Percentiles rank a stretch among this genome's conserved stretches.
Conservation (phyloP, 805 yeast genomes). For the Pichia gijzeniarum region DNA sequence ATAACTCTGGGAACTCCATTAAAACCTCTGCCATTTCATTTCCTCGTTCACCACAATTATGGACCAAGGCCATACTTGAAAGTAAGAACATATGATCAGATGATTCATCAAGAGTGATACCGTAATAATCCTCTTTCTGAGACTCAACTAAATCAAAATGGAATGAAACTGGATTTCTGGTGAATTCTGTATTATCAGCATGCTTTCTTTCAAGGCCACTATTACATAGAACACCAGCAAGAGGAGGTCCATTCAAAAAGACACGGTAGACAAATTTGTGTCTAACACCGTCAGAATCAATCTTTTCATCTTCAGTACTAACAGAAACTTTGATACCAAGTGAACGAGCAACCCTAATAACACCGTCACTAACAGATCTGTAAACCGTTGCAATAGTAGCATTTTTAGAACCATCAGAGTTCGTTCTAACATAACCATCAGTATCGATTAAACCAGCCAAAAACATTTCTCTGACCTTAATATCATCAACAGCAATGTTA, state of each 20-base stretch:
- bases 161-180: constrained; percentile 23
- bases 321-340: constrained; percentile 35
- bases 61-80: constrained; percentile 29
- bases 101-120: constrained; percentile 34
- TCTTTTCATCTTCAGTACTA: constrained; percentile 13
- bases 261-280: constrained; percentile 14
- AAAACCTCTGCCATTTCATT: constrained; percentile 99
- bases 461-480: constrained; percentile 38
- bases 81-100: constrained; percentile 40
- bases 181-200: constrained; percentile 13
- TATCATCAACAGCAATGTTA: constrained; percentile 30
- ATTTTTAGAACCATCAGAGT: constrained; percentile 8
- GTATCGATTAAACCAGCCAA: constrained; percentile 41
- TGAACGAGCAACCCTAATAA: constrained; percentile 36
- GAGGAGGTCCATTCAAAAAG: constrained; percentile 22
- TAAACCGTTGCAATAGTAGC: constrained; percentile 30
- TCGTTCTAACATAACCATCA: constrained; percentile 22
- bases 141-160: constrained; percentile 27
- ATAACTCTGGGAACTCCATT: constrained; percentile 98
- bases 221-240: constrained; percentile 22
- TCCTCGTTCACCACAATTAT: constrained; percentile 77
- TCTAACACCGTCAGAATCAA: constrained; percentile 1
- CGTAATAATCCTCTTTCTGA: constrained; percentile 34
- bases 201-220: constrained; percentile 23
- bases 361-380: constrained; percentile 31